phyloP scores from a whole-genome alignment of 805 yeast genomes.

The Candida awuae region DNA sequence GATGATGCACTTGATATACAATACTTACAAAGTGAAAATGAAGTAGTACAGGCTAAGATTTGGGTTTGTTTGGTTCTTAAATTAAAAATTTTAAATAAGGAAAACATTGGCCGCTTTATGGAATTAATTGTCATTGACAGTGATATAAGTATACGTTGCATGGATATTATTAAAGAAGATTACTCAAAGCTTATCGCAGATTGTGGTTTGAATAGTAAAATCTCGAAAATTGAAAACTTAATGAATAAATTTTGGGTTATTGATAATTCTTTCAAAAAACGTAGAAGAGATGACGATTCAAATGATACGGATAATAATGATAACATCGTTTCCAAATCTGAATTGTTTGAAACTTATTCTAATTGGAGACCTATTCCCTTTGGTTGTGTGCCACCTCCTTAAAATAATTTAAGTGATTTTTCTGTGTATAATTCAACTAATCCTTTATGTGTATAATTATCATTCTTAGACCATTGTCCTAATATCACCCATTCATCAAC shows the following conservation, averaged over 20 bases:
- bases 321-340: conserved; percentile 7
- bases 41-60: conserved; percentile 4
- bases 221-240: conserved; percentile 13
- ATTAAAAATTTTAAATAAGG: conserved; percentile 13
- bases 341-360: conserved; percentile 26
- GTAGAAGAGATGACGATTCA: conserved; percentile 5
- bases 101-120: conserved; percentile 10
- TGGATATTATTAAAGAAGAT: conserved; percentile 1
- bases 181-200: not conserved
- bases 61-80: conserved; percentile 12
- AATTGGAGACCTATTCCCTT: conserved; percentile 51
- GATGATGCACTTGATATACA: conserved; percentile 1
- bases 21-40: conserved; percentile 8
- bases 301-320: conserved; percentile 2
- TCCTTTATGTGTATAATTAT: conserved; percentile 23
- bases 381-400: conserved; percentile 29
- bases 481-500: conserved; percentile 24
- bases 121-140: conserved; percentile 10
- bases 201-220: conserved; percentile 8
- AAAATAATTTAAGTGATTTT: conserved; percentile 7
- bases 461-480: conserved; percentile 15
- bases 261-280: conserved; percentile 3
- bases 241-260: conserved; percentile 21
- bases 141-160: conserved; percentile 4
- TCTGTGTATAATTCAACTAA: conserved; percentile 17